phyloP scores from a whole-genome alignment of 192 early-diverging fungal genomes.

The Gamsiella multidivaricata region DNA sequence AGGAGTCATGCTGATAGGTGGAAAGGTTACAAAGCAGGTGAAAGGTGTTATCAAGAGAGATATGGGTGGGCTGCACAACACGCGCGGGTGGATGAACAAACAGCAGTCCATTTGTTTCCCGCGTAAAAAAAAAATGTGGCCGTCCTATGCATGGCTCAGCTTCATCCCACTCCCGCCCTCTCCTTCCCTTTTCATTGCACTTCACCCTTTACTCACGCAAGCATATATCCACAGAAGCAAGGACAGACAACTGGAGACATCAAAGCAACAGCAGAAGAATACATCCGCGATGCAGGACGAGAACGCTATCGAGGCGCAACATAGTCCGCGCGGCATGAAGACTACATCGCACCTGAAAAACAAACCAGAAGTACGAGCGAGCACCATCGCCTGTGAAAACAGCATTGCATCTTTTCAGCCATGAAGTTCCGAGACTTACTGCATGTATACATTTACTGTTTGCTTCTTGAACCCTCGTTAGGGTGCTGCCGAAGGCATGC shows the following conservation, averaged over 20 bases:
- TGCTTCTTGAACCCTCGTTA: not conserved
- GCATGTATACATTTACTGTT: too few species aligned
- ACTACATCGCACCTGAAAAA: constrained; percentile 15
- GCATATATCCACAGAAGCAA: not conserved
- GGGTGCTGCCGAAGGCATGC: constrained; percentile 34
- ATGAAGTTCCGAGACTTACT: too few species aligned
- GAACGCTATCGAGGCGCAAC: constrained; percentile 42
- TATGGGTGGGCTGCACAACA: too few species aligned
- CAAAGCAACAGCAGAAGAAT: not conserved
- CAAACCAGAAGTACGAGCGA: constrained; percentile 29
- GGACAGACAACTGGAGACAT: too few species aligned
- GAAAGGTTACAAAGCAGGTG: too few species aligned
- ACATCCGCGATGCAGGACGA: constrained; percentile 31
- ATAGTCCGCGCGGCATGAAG: constrained; percentile 9
- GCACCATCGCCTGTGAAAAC: not conserved
- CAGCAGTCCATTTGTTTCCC: too few species aligned
- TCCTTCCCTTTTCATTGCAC: not conserved
- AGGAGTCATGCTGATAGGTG: not conserved
- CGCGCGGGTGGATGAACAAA: too few species aligned
- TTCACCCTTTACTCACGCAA: constrained; percentile 1
- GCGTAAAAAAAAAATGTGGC: too few species aligned
- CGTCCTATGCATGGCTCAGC: too few species aligned
- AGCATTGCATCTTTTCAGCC: too few species aligned
- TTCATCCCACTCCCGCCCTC: not conserved
- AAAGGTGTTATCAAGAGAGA: too few species aligned